Evolutionary conservation across 192 early-diverging fungal species (phyloP), one percentile per base, ranked within the genome.

Genomic region (Phycomyces nitens): DNA sequence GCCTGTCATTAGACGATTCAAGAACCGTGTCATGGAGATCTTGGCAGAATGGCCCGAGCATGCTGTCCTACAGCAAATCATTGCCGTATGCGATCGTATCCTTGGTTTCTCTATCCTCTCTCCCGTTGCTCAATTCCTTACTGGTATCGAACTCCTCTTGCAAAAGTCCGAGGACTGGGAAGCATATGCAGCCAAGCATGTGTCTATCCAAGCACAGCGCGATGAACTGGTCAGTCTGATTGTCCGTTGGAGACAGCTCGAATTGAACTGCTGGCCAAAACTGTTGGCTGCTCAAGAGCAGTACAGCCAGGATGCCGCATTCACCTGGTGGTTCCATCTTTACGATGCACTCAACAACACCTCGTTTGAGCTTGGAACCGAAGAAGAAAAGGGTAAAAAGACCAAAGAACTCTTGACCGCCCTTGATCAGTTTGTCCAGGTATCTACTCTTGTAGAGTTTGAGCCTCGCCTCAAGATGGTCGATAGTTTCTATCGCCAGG

Each of bases 131-230:
- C 95, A 94, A 76, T 81, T 96, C 21, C 65, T 99, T 38, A 87
- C 94, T 6, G 95, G 91, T 29, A 56, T 98, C 56, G 97, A 99
- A 72, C 69, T 92, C 56, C 76, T 99, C 16, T 71, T 98, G 18
- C 82, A 86, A 60, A 92, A 94, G 53, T 91, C 91, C 16, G 87
- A 95, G 73, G 95, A 98, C 69, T 99, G 97, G 97, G 86, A 98
- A 73, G 72, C 84, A 14, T 94, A 92, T 61, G 93, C 95, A 10
- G 86, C 86, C 62, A 75, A 83, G 16, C 89, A 92, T 21, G 86
- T 90, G 23, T 92, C 93, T 8, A 62, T 98, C 29, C 82, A 87
- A 41, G 66, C 72, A 27, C 80, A 87, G 43, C 83, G 88, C 56
- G 84, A 88, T 8, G 84, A 88, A 12, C 77, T 94, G 0, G 86